These are phyloP conservation scores for Phytophthora pseudosyringae DNA, from an alignment of 352 stramenopile genomes.

Conservation along the genomic window DNA sequence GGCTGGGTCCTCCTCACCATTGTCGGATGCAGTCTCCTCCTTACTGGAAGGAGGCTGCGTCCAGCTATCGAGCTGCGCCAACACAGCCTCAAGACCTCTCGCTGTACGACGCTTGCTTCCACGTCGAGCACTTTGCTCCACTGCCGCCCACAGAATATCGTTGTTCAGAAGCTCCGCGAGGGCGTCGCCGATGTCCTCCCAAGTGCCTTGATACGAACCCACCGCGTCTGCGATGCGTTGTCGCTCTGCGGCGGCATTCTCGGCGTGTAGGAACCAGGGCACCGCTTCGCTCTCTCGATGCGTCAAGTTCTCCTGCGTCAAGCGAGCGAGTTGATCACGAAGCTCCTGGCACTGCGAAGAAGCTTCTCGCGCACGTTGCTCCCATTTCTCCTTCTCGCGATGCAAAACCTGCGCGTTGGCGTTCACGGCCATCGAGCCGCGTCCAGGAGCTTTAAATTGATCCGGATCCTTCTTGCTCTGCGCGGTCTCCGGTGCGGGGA, in stretches of 20 bases:
- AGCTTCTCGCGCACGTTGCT: slow-evolving; percentile 59
- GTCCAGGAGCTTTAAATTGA: slow-evolving; percentile 14
- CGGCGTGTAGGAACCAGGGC: slow-evolving; percentile 51
- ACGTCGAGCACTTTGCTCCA: slow-evolving; percentile 51
- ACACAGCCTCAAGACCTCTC: slow-evolving; percentile 53
- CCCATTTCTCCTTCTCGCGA: slow-evolving; percentile 75
- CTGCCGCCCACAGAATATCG: slow-evolving; percentile 63
- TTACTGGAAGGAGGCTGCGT: slow-evolving; percentile 11
- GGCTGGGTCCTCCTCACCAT: slow-evolving; percentile 1
- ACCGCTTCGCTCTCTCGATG: slow-evolving; percentile 34
- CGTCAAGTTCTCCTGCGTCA: slow-evolving; percentile 51
- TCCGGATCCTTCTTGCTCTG: slow-evolving; percentile 21
- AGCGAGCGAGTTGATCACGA: slow-evolving; percentile 48
- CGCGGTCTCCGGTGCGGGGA: neutral
- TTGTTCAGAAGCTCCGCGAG: slow-evolving; percentile 71
- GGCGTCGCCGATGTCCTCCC: slow-evolving; percentile 59
- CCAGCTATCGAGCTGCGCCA: slow-evolving; percentile 44
- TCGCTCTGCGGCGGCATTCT: slow-evolving; percentile 50
- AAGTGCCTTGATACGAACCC: slow-evolving; percentile 57
- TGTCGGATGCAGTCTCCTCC: slow-evolving; percentile 7
- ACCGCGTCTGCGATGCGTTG: slow-evolving; percentile 67
- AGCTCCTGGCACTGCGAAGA: slow-evolving; percentile 53
- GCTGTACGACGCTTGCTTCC: slow-evolving; percentile 47
- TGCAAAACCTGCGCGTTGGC: slow-evolving; percentile 30
- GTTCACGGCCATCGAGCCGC: slow-evolving; percentile 15